phyloP scores from a whole-genome alignment of 2,329 filamentous ascomycete genomes.

The Penicillium sumatraense region DNA sequence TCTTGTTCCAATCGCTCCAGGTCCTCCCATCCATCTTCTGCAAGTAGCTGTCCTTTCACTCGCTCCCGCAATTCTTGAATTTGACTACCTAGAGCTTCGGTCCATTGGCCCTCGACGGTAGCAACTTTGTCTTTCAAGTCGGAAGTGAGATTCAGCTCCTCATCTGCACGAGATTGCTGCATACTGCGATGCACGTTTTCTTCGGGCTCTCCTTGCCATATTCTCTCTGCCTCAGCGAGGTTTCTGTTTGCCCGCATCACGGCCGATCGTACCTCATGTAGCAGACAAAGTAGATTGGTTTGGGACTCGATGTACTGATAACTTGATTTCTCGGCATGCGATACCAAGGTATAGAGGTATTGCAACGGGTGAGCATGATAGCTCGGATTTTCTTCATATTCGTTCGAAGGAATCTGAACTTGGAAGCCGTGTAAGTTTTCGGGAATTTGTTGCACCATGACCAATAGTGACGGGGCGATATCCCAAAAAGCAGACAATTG shows the following conservation, averaged over 20 bases:
- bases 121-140: slow-evolving; percentile 93
- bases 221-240: slow-evolving; percentile 69
- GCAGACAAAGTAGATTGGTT: slow-evolving; percentile 83
- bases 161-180: slow-evolving; percentile 64
- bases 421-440: slow-evolving; percentile 60
- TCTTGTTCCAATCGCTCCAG: slow-evolving; percentile 58
- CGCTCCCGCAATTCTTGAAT: slow-evolving; percentile 74
- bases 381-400: slow-evolving; percentile 80
- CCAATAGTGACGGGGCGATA: slow-evolving; percentile 81
- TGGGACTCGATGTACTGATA: slow-evolving; percentile 98
- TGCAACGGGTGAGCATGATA: slow-evolving; percentile 84
- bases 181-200: slow-evolving; percentile 53
- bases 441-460: slow-evolving; percentile 80
- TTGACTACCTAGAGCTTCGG: slow-evolving; percentile 78
- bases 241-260: slow-evolving; percentile 71
- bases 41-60: slow-evolving; percentile 73
- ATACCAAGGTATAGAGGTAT: slow-evolving; percentile 83
- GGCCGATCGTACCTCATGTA: slow-evolving; percentile 87
- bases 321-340: slow-evolving; percentile 87
- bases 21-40: slow-evolving; percentile 88
- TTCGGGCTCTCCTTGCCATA: slow-evolving; percentile 48
- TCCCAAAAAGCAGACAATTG: slow-evolving; percentile 98
- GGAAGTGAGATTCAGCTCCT: slow-evolving; percentile 73
- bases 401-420: slow-evolving; percentile 75
- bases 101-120: slow-evolving; percentile 89